A percentile compares a stretch with the other conserved stretches of the same genome.
Evolutionary conservation across 768 basidiomycete species (phyloP).

Genomic region (Collybia mongolica): DNA sequence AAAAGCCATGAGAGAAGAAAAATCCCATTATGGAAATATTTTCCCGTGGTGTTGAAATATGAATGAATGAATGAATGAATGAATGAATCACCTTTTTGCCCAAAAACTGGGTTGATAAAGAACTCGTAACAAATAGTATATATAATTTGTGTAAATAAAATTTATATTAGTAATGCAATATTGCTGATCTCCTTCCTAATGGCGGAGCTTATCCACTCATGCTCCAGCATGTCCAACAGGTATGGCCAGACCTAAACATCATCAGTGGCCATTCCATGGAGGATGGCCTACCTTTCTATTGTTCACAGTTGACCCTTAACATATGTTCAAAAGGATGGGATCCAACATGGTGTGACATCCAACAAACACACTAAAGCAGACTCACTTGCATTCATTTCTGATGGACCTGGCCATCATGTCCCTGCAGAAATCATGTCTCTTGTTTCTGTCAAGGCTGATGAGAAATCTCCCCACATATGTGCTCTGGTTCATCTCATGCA

Average conservation of each 20-base stretch:
- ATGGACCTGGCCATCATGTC: not conserved
- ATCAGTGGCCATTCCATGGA: not conserved
- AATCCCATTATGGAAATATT: too few relatives aligned
- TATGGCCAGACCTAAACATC: conserved; percentile 4
- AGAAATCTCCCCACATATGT: conserved; percentile 14
- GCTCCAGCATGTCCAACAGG: not conserved
- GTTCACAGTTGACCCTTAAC: not conserved
- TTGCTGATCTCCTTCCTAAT: not conserved
- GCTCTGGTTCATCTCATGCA: conserved; percentile 12
- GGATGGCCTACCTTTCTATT: conserved; percentile 1
- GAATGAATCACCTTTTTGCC: too few relatives aligned
- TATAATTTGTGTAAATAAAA: too few relatives aligned
- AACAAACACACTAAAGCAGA: conserved; percentile 16
- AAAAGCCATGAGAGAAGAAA: too few relatives aligned
- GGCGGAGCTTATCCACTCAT: not conserved
- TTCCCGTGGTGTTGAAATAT: too few relatives aligned
- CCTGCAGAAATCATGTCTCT: conserved; percentile 10
- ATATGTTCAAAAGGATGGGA: conserved; percentile 19
- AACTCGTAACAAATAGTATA: too few relatives aligned
- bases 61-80: too few relatives aligned
- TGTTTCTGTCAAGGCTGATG: conserved; percentile 10
- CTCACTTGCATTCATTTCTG: conserved; percentile 9
- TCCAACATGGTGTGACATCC: conserved; percentile 15
- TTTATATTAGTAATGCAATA: not conserved
- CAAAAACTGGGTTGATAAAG: too few relatives aligned